Conservation (phyloP, 139 green algal genomes). For the Pleodorina starrii region DNA sequence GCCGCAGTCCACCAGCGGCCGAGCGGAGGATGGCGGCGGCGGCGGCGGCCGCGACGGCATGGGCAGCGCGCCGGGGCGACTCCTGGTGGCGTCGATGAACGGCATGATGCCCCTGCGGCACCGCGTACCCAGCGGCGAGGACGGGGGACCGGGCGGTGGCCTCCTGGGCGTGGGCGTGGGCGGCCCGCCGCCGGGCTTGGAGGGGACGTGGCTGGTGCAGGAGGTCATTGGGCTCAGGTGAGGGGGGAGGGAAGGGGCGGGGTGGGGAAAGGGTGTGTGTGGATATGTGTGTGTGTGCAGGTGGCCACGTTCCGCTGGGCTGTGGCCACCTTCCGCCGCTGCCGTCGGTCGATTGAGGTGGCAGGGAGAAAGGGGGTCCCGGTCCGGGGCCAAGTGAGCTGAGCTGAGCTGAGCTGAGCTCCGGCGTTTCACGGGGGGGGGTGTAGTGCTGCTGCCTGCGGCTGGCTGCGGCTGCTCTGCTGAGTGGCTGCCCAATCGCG, state of each 20-base stretch:
- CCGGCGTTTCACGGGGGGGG: too few species aligned
- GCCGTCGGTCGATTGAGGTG: too few species aligned
- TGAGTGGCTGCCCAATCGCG: too few species aligned
- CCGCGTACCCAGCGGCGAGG: neutral
- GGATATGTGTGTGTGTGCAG: too few species aligned
- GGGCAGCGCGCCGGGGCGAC: neutral
- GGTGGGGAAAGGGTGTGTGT: neutral
- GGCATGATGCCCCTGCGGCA: neutral
- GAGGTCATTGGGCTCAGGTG: conserved; percentile 36
- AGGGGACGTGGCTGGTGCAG: conserved; percentile 40
- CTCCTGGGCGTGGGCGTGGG: neutral
- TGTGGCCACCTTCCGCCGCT: too few species aligned
- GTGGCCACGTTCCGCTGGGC: too few species aligned
- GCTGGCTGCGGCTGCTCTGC: too few species aligned
- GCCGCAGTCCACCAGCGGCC: neutral
- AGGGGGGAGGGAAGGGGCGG: neutral
- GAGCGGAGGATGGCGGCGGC: neutral
- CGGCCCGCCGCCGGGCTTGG: neutral
- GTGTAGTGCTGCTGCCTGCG: too few species aligned
- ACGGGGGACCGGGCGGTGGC: neutral
- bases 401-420: too few species aligned
- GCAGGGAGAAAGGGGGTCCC: too few species aligned
- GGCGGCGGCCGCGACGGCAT: neutral
- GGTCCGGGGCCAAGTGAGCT: too few species aligned
- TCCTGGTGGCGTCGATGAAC: neutral